Base-by-base conservation (phyloP, 805 yeast genomes). In the Metschnikowia dekortorum region DNA sequence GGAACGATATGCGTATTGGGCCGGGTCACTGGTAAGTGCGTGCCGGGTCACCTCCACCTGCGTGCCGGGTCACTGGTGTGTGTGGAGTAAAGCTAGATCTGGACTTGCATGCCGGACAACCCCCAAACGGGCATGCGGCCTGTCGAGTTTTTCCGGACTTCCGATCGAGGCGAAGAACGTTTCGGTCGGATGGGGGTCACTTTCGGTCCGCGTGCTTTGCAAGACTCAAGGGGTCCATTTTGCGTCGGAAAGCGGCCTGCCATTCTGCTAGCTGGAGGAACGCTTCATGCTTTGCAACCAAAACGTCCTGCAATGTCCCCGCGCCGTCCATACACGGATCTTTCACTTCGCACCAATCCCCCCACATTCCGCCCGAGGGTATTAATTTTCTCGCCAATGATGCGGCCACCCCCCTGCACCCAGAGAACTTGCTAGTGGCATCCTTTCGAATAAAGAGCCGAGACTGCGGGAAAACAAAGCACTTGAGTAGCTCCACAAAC, bases 251-350 rank as follows among this genome's bases (percentile, higher is more conserved):
- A 34, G 39, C 49, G 14, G 36, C 33, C 52, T 53, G 58, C 58
- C 58, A 54, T 31, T 26, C 35, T 29, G 56, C 56, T 41, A 54
- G 18, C 32, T 46, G 49, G 22, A 39, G 49, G 39, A 44, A 54
- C 7, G 51, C 49, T 18, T 26, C 32, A 29, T 39, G 38, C 41
- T 54, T 54, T 18, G 47, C 47, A 8, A n/a, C 34, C 32, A 47
- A 31, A 28, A 47, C 37, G 26, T 40, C 26, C 45, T 10, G 43
- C 45, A 47, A 39, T 8, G 35, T 34, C 13, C 9, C 7, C 33
- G 38, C 37, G 30, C 38, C n/a, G 16, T 13, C 28, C 6, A 11
- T 10, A 29, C 32, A 11, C 31, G n/a, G 14, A 14, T 39, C 13
- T 13, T 9, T 8, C 16, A 44, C 40, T 28, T 14, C 40, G 46